Evolutionary conservation across 2,329 filamentous ascomycete species (phyloP).

Genomic region (Rhinocladiella mackenziei): DNA sequence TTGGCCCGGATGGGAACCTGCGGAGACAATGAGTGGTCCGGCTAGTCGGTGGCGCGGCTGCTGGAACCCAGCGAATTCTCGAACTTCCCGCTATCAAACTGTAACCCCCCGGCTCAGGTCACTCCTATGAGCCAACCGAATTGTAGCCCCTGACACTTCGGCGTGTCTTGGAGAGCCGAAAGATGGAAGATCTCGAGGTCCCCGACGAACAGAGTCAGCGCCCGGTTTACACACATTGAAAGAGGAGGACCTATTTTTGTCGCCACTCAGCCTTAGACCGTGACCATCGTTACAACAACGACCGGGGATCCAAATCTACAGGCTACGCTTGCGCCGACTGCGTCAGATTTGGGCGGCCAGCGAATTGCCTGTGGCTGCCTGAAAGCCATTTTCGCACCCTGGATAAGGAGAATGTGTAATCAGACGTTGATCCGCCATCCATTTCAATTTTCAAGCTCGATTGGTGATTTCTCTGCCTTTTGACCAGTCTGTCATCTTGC

Average conservation of each 20-base stretch:
- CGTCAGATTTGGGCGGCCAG: constrained; percentile 11
- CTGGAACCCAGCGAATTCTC: neutral
- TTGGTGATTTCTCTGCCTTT: too few relatives aligned
- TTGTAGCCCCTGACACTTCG: neutral
- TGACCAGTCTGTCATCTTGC: too few relatives aligned
- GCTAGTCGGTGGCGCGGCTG: too few relatives aligned
- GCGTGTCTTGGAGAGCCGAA: constrained; percentile 4
- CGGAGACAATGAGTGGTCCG: too few relatives aligned
- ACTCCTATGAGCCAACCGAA: neutral
- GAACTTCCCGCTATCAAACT: constrained; percentile 1
- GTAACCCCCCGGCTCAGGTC: neutral
- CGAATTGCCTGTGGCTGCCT: neutral
- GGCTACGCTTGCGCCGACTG: constrained; percentile 11
- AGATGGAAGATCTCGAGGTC: constrained; percentile 1
- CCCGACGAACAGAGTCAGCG: neutral
- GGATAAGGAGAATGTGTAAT: constrained; percentile 1
- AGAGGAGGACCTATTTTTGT: constrained; percentile 23
- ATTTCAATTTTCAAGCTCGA: neutral
- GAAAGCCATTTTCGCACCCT: neutral
- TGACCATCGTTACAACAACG: neutral
- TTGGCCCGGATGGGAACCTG: too few relatives aligned
- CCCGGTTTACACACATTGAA: neutral
- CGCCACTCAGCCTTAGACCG: constrained; percentile 16
- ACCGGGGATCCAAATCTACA: constrained; percentile 4
- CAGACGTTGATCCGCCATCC: neutral